phyloP scores from a whole-genome alignment of 345 rosid genomes.

The Mercurialis annua region DNA sequence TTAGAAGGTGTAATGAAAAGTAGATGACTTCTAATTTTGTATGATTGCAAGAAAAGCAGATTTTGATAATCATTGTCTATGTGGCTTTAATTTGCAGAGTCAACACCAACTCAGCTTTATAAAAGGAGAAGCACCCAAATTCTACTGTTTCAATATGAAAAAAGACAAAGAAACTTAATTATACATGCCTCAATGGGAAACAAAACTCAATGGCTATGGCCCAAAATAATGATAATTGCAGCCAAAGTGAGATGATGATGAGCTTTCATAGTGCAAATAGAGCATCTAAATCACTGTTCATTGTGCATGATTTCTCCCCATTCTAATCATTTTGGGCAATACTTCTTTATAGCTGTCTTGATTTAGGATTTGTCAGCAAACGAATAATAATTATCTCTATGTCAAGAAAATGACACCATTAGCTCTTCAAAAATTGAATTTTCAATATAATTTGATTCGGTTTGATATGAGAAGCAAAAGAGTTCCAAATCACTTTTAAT shows the following conservation, averaged over 20 bases:
- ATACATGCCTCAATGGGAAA: conserved; percentile 23
- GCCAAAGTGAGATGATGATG: conserved; percentile 14
- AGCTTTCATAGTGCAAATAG: conserved; percentile 10
- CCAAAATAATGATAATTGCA: conserved; percentile 34
- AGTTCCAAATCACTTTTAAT: too few relatives aligned
- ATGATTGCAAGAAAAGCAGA: conserved; percentile 20
- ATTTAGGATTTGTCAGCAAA: conserved; percentile 7
- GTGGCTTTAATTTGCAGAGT: conserved; percentile 15
- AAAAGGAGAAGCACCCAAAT: conserved; percentile 11
- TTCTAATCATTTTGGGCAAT: not conserved
- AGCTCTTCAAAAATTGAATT: not conserved
- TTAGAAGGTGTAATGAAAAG: not conserved
- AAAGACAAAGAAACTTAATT: conserved; percentile 8
- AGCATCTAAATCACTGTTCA: conserved; percentile 7
- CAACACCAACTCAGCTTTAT: conserved; percentile 21
- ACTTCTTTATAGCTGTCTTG: not conserved
- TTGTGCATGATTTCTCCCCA: not conserved
- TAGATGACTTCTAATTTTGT: not conserved
- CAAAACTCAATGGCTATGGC: conserved; percentile 38
- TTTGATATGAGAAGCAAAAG: too few relatives aligned
- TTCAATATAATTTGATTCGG: too few relatives aligned
- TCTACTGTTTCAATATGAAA: not conserved
- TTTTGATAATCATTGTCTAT: conserved; percentile 23
- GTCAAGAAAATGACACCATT: not conserved
- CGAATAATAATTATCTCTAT: not conserved